Conservation (phyloP, 2,329 filamentous ascomycete species). For the Colletotrichum cuscutae region DNA sequence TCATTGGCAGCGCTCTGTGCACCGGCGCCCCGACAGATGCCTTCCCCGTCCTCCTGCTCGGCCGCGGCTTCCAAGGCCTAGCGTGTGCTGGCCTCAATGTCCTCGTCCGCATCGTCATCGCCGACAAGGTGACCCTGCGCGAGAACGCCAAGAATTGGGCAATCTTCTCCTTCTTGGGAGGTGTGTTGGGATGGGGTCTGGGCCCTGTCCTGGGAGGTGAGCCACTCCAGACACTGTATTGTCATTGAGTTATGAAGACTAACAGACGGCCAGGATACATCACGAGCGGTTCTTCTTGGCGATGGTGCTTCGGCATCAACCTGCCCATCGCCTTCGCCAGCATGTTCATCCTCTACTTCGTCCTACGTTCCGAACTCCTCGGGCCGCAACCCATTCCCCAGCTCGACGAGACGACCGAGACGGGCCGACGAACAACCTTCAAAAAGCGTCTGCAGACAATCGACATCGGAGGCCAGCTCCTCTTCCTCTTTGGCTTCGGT, state of each 20-base stretch:
- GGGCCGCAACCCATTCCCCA: constrained; percentile 60
- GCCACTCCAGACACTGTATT: not conserved
- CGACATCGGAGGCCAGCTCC: constrained; percentile 64
- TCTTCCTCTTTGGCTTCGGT: constrained; percentile 66
- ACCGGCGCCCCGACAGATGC: constrained; percentile 63
- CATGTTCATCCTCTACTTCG: constrained; percentile 63
- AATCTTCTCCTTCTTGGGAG: constrained; percentile 68
- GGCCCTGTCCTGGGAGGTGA: constrained; percentile 70
- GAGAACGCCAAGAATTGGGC: constrained; percentile 73
- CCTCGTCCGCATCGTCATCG: constrained; percentile 69
- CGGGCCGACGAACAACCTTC: constrained; percentile 47
- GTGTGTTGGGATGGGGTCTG: constrained; percentile 64
- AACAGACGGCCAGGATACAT: constrained; percentile 51
- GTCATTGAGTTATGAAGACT: not conserved
- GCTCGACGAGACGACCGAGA: constrained; percentile 51
- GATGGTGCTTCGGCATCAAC: constrained; percentile 75
- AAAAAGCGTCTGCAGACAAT: constrained; percentile 60
- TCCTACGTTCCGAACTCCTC: constrained; percentile 69
- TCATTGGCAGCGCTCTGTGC: constrained; percentile 71
- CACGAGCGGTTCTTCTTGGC: constrained; percentile 63
- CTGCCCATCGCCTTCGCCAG: constrained; percentile 65
- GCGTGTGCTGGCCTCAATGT: constrained; percentile 71
- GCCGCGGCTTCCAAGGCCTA: constrained; percentile 71
- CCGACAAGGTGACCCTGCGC: constrained; percentile 69
- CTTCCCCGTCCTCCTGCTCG: constrained; percentile 70